Conservation (phyloP, 2,329 filamentous ascomycete genomes). For the Sclerotinia nivalis region DNA sequence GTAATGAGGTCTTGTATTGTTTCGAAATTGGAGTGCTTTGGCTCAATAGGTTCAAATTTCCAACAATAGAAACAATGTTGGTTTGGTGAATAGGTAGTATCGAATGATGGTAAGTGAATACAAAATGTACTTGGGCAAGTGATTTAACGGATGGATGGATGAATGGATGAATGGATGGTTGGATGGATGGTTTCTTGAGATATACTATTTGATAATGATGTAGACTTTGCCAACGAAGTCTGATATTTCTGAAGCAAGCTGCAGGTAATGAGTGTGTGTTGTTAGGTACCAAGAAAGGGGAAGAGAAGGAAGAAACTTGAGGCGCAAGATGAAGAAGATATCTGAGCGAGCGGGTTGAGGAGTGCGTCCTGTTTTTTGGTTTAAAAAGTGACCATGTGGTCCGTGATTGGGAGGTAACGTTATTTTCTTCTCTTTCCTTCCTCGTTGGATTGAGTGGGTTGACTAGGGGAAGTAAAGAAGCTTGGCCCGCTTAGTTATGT, state of each 20-base stretch:
- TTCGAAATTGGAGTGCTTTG: constrained; percentile 6
- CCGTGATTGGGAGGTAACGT: constrained; percentile 4
- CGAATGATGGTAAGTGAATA: constrained; percentile 7
- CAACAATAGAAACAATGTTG: constrained; percentile 7
- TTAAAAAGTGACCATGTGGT: not conserved
- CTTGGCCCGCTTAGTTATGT: not conserved
- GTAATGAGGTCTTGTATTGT: constrained; percentile 5
- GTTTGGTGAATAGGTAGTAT: not conserved
- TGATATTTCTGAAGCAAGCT: constrained; percentile 14
- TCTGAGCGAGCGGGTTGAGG: constrained; percentile 5
- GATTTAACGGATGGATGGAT: not conserved
- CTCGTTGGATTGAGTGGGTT: not conserved
- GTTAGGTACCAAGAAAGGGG: not conserved
- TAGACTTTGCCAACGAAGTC: constrained; percentile 26
- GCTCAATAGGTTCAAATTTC: constrained; percentile 4
- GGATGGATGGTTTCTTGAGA: not conserved
- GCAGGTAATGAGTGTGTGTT: constrained; percentile 7
- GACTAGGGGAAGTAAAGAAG: constrained; percentile 4
- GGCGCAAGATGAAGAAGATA: constrained; percentile 8
- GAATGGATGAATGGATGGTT: too few species aligned
- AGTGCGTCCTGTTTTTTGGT: not conserved
- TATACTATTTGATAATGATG: constrained; percentile 2
- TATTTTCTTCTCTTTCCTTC: not conserved
- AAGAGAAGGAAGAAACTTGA: not conserved
- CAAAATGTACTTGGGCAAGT: constrained; percentile 6